Base-by-base conservation (phyloP, 1,284 basidiomycete genomes). In the Vanrija sp. region DNA sequence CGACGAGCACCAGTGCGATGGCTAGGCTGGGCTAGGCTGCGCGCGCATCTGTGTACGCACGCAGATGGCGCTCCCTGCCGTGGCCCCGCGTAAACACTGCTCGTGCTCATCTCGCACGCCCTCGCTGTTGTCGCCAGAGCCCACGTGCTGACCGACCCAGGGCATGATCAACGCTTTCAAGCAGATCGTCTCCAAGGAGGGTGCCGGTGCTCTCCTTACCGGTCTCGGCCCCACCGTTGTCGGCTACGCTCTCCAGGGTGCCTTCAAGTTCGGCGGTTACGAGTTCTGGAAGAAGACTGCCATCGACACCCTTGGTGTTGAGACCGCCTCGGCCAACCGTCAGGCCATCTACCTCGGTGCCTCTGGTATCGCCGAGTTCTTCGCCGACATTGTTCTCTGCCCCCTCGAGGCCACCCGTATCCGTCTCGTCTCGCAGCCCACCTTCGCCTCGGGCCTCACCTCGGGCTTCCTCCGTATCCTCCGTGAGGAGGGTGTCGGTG, bases 251-350 rank as follows among this genome's bases (percentile, higher is more conserved):
- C 82, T 95, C 65, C 95, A 98, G 79, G 95, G 93, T 71, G 84
- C 92, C 81, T 89, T 93, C 84, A 97, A 97, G 80, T 96, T 90
- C 77, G 91, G 91, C 79, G 87, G 75, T 61, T 95, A 96, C 78
- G 92, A 95, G 79, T 77, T 88, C 73, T 97, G 94, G 87, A 98
- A 98, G 82, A 90, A 95, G 76, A 66, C 78, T 60, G 89, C 92
- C 80, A 86, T 87, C 79, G 90, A 93, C 79, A 66, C 84, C 55
- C 85, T 89, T 55, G 91, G 91, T 62, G 81, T 92, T 68, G 92
- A 97, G 77, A 78, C 80, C n/a, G 81, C 91, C 16, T 76, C 83
- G 53, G 84, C 88, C 69, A 90, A 97, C 85, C 90, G 97, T 78
- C 87, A 89, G 64, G 83, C 83, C 56, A 92, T 98, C 79, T 98